A percentile compares a stretch with the other conserved stretches of the same genome.
Evolutionary conservation across 768 basidiomycete genomes (phyloP).

Genomic region (Kwoniella mangroviensis): DNA sequence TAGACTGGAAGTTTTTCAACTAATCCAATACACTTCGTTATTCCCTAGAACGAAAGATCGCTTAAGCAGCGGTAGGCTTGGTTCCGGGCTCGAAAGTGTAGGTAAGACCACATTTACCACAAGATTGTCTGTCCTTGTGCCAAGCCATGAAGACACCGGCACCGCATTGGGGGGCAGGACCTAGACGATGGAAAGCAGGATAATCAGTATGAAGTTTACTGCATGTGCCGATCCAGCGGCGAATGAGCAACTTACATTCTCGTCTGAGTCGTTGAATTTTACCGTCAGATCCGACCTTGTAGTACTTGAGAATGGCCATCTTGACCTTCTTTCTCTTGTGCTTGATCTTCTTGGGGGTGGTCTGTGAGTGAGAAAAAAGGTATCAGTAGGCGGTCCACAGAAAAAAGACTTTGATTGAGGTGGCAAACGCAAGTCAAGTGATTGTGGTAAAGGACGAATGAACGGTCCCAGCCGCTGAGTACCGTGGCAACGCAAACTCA

Average conservation of each 20-base stretch:
- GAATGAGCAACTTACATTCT: slow-evolving; percentile 70
- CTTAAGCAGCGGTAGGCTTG: slow-evolving; percentile 53
- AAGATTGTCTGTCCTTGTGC: slow-evolving; percentile 98
- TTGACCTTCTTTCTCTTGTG: slow-evolving; percentile 99
- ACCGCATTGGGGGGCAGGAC: slow-evolving; percentile 58
- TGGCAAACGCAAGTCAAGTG: too few relatives aligned
- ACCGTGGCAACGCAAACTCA: slow-evolving; percentile 58
- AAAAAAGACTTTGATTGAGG: not conserved
- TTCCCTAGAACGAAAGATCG: not conserved
- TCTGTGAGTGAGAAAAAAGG: slow-evolving; percentile 25
- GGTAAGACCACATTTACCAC: slow-evolving; percentile 66
- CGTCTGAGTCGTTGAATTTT: slow-evolving; percentile 99
- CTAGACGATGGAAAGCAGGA: slow-evolving; percentile 9
- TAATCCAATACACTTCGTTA: not conserved
- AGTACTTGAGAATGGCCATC: slow-evolving; percentile 99
- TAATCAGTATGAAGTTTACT: slow-evolving; percentile 6
- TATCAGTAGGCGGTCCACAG: slow-evolving; percentile 1
- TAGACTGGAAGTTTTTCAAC: not conserved
- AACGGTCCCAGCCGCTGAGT: not conserved
- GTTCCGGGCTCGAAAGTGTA: slow-evolving; percentile 58
- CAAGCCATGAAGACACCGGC: slow-evolving; percentile 81
- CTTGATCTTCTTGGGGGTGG: slow-evolving; percentile 99
- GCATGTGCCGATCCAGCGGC: too few relatives aligned
- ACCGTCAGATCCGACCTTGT: slow-evolving; percentile 99
- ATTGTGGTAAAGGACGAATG: too few relatives aligned